These are phyloP conservation scores for Penicillium paneum DNA, from an alignment of 2,329 filamentous ascomycete genomes.

Conservation along the genomic window DNA sequence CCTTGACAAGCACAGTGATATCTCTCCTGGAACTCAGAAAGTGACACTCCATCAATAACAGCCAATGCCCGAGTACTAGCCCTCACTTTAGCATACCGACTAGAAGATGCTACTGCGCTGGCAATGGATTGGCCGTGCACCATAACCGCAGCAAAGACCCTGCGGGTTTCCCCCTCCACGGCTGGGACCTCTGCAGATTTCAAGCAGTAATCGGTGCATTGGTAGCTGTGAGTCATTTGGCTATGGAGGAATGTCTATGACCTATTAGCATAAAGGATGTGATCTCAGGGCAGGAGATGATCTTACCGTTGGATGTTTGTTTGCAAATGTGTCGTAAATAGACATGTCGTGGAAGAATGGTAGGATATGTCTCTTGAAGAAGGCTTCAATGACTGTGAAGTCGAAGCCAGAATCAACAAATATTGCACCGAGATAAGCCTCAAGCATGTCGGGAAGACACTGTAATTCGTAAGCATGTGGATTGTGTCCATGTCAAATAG, in stretches of 20 bases:
- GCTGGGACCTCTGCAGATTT: slow-evolving; percentile 46
- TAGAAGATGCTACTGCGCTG: slow-evolving; percentile 59
- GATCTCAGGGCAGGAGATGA: background rate
- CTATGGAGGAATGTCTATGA: slow-evolving; percentile 62
- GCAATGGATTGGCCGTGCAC: slow-evolving; percentile 70
- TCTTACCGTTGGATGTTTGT: slow-evolving; percentile 70
- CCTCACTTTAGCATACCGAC: slow-evolving; percentile 68
- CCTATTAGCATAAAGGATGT: background rate
- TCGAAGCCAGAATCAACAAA: slow-evolving; percentile 87
- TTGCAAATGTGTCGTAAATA: slow-evolving; percentile 82
- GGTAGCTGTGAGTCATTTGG: slow-evolving; percentile 61
- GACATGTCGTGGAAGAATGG: slow-evolving; percentile 82
- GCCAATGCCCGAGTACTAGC: slow-evolving; percentile 43
- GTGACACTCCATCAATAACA: slow-evolving; percentile 48
- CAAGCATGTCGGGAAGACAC: slow-evolving; percentile 78
- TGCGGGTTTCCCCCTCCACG: slow-evolving; percentile 45
- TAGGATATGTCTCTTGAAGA: slow-evolving; percentile 72
- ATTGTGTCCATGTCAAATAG: background rate
- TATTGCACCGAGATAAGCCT: slow-evolving; percentile 83
- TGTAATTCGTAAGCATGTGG: background rate
- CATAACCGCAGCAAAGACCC: slow-evolving; percentile 68
- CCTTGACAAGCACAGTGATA: slow-evolving; percentile 63
- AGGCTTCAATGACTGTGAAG: slow-evolving; percentile 67
- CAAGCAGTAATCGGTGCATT: slow-evolving; percentile 59
- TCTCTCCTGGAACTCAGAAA: slow-evolving; percentile 57